These are phyloP conservation scores for Pilasporangium apinafurcum DNA, from an alignment of 352 stramenopile genomes.

Conservation along the genomic window DNA sequence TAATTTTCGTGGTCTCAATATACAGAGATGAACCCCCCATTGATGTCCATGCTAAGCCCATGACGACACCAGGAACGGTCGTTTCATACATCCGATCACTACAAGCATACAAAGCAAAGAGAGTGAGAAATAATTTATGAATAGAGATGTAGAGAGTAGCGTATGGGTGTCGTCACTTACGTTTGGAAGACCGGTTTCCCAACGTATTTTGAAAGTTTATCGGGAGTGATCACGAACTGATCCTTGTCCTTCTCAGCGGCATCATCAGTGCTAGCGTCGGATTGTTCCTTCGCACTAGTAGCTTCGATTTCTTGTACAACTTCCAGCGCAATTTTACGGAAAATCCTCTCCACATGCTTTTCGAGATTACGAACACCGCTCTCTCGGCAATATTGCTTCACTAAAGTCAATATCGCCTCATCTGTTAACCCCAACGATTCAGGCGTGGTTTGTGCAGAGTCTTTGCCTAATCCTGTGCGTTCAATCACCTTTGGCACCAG, in stretches of 20 bases:
- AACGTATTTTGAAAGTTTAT: conserved; percentile 97
- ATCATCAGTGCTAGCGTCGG: conserved; percentile 23
- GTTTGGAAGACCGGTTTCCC: conserved; percentile 97
- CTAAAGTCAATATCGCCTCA: conserved; percentile 87
- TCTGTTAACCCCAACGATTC: conserved; percentile 88
- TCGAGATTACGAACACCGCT: conserved; percentile 96
- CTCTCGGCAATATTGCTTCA: conserved; percentile 95
- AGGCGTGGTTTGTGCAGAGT: conserved; percentile 48
- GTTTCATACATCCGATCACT: conserved; percentile 96
- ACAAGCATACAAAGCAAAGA: conserved; percentile 3
- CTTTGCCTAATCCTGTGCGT: conserved; percentile 82
- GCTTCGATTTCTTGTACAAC: conserved; percentile 84
- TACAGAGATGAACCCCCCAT: conserved; percentile 99
- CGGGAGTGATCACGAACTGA: conserved; percentile 88
- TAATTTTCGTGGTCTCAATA: conserved; percentile 91
- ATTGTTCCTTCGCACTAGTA: conserved; percentile 20
- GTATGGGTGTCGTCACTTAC: conserved; percentile 27
- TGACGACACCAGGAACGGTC: conserved; percentile 93
- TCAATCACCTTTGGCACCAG: conserved; percentile 96
- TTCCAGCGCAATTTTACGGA: conserved; percentile 96
- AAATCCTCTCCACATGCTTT: conserved; percentile 99
- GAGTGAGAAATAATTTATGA: conserved; percentile 1
- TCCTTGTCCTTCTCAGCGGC: conserved; percentile 24
- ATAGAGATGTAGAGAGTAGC: not conserved
- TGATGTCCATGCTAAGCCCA: conserved; percentile 98